Percentiles rank a stretch among this genome's conserved stretches.
These are phyloP conservation scores for Acer saccharum DNA, from an alignment of 345 rosid genomes.

Conservation along the genomic window DNA sequence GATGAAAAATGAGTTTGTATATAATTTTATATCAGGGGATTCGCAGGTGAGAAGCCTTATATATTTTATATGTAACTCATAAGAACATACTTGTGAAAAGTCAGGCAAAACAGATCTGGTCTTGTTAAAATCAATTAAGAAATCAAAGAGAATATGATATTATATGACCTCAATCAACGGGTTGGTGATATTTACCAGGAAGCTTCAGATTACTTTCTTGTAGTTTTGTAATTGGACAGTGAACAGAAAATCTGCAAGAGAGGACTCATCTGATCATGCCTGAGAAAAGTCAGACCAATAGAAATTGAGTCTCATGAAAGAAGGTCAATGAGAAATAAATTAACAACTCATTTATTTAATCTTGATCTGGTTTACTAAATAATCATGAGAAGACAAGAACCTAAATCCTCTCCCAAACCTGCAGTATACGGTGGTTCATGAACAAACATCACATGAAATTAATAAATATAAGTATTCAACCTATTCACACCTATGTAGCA, in stretches of 20 bases:
- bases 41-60: no score
- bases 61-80: neutral
- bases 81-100: neutral
- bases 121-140: neutral
- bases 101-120: neutral
- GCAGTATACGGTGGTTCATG: neutral
- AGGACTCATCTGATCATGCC: neutral
- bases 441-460: neutral
- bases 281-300: constrained; percentile 11
- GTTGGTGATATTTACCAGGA: no score
- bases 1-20: no score
- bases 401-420: neutral
- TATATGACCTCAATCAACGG: constrained; percentile 2
- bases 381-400: neutral
- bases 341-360: neutral
- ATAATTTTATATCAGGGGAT: no score
- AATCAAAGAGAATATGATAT: neutral
- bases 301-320: neutral
- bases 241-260: constrained; percentile 1
- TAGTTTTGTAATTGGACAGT: neutral
- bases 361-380: neutral
- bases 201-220: neutral
- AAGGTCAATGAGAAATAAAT: neutral
- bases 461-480: no score
- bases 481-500: no score